Percentiles rank a stretch among this genome's conserved stretches.
phyloP scores from a whole-genome alignment of 306 rosid genomes.

The Oxytropis ochrocephala region DNA sequence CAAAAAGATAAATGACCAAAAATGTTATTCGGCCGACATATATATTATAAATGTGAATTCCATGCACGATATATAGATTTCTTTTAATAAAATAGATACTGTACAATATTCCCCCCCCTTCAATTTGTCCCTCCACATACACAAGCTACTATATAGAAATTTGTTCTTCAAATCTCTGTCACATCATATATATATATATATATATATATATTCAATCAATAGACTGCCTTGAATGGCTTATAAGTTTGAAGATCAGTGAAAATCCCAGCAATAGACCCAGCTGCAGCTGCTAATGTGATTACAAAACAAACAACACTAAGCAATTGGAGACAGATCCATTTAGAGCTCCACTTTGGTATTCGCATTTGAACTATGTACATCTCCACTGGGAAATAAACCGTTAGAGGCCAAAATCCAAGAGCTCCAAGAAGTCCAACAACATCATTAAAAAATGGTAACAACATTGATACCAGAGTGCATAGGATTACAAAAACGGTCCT shows the following conservation, averaged over 20 bases:
- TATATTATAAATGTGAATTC: too few species aligned
- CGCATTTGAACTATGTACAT: slow-evolving; percentile 63
- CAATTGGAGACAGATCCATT: slow-evolving; percentile 60
- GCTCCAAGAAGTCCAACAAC: slow-evolving; percentile 74
- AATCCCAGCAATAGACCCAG: slow-evolving; percentile 64
- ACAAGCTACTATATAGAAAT: background rate
- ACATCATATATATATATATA: background rate
- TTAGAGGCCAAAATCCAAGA: slow-evolving; percentile 74
- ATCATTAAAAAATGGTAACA: slow-evolving; percentile 69
- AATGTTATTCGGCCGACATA: too few species aligned
- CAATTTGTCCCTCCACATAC: background rate
- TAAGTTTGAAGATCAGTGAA: slow-evolving; percentile 37
- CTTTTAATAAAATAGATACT: too few species aligned
- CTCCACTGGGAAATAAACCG: slow-evolving; percentile 73
- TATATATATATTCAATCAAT: slow-evolving; percentile 13
- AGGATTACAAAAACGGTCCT: slow-evolving; percentile 54
- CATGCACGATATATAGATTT: too few species aligned
- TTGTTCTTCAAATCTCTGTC: background rate
- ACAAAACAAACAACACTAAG: slow-evolving; percentile 56
- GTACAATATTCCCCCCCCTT: background rate
- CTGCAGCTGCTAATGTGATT: slow-evolving; percentile 53
- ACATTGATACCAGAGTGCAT: slow-evolving; percentile 55
- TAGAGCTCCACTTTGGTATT: slow-evolving; percentile 60
- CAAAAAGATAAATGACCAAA: too few species aligned
- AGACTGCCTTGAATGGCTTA: slow-evolving; percentile 46